Conservation (phyloP, 1,284 basidiomycete genomes). For the Marasmius sp. region DNA sequence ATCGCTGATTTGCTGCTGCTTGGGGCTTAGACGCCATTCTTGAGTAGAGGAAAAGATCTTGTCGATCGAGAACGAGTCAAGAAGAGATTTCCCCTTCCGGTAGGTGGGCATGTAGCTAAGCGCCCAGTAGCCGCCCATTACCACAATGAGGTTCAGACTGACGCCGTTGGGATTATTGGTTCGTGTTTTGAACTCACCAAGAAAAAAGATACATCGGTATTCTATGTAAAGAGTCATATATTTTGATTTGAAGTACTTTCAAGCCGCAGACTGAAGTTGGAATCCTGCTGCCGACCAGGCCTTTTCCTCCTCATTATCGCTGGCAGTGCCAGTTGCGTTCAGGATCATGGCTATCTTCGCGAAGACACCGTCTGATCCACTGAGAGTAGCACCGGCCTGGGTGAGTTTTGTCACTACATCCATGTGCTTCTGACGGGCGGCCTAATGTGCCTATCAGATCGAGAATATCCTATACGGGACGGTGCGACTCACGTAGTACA, state of each 20-base stretch:
- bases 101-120: neutral
- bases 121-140: neutral
- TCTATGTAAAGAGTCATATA: neutral
- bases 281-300: constrained; percentile 53
- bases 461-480: neutral
- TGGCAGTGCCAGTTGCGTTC: constrained; percentile 40
- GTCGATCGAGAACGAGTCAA: constrained; percentile 7
- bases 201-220: neutral
- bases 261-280: neutral
- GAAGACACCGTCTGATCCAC: constrained; percentile 66
- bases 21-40: constrained; percentile 15
- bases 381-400: constrained; percentile 74
- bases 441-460: constrained; percentile 36
- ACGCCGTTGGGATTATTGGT: neutral
- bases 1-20: constrained; percentile 14
- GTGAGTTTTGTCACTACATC: constrained; percentile 67
- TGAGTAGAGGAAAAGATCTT: neutral
- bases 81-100: neutral
- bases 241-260: neutral
- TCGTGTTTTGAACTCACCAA: neutral
- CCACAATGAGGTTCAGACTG: neutral
- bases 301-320: constrained; percentile 43
- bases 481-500: constrained; percentile 65
- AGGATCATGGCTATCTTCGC: constrained; percentile 38
- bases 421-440: constrained; percentile 65